Conservation (phyloP, 148 eudicot genomes). For the Polygonum maritimum region DNA sequence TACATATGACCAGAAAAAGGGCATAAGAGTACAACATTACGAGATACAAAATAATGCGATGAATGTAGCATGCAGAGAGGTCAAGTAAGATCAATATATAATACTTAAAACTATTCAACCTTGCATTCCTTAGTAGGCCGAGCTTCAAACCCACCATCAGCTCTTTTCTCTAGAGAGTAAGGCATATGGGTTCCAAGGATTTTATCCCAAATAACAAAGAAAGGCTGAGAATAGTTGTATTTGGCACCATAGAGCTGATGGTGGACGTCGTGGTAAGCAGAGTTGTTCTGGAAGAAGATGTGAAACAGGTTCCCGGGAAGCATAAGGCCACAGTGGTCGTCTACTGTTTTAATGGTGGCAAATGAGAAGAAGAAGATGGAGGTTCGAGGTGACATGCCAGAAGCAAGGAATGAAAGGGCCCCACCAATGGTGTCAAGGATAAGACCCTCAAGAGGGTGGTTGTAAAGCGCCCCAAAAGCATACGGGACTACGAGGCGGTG, state of each 20-base stretch:
- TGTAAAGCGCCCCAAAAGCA: constrained; percentile 31
- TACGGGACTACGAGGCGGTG: constrained; percentile 29
- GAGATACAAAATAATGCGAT: background rate
- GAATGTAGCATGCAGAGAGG: background rate
- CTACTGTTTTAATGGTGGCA: constrained; percentile 27
- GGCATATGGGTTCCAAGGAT: constrained; percentile 14
- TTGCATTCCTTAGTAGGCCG: constrained; percentile 11
- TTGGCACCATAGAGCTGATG: constrained; percentile 14
- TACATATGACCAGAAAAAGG: background rate
- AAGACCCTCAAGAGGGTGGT: constrained; percentile 34
- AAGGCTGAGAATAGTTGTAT: constrained; percentile 15
- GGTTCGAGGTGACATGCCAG: constrained; percentile 33
- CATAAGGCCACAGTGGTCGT: constrained; percentile 17
- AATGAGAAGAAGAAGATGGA: constrained; percentile 34
- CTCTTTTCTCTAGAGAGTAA: constrained; percentile 11
- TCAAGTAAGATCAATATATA: background rate
- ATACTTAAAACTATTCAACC: background rate
- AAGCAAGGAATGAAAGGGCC: constrained; percentile 28
- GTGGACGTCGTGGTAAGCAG: constrained; percentile 18
- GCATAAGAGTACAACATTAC: background rate
- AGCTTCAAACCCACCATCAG: constrained; percentile 14
- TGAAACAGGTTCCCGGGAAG: constrained; percentile 14
- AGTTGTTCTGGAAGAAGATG: constrained; percentile 20
- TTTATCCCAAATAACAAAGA: constrained; percentile 11
- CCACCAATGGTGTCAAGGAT: constrained; percentile 35